Conservation (phyloP, 768 basidiomycete species). For the Podaxis carcinomalis region DNA sequence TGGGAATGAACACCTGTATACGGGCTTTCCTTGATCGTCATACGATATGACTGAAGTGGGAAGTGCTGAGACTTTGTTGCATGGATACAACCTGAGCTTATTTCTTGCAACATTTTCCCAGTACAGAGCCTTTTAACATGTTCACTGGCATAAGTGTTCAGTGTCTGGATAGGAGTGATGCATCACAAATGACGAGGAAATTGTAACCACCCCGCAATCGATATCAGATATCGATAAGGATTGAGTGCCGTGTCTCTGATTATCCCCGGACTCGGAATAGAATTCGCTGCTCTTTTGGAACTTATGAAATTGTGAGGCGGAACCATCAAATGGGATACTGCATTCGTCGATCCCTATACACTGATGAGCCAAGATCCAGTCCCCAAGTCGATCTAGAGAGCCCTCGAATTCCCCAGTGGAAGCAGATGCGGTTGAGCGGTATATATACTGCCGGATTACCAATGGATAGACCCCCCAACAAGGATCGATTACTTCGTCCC, state of each 20-base stretch:
- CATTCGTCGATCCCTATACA: background rate
- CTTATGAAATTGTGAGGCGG: background rate
- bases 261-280: background rate
- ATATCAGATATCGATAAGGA: slow-evolving; percentile 12
- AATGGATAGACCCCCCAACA: background rate
- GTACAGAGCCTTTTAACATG: background rate
- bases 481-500: slow-evolving; percentile 3
- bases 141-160: background rate
- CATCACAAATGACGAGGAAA: background rate
- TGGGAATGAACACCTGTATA: background rate
- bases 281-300: background rate
- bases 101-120: background rate
- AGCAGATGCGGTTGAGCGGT: background rate
- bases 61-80: background rate
- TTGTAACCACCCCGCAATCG: background rate
- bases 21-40: background rate
- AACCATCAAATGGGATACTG: background rate
- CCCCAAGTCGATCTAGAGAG: background rate
- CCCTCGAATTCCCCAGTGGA: background rate
- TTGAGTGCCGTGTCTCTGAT: background rate
- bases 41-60: background rate
- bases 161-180: no score
- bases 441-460: slow-evolving; percentile 2
- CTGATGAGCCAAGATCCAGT: background rate
- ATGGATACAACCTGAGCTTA: background rate